Evolutionary conservation across 352 stramenopile species (phyloP).

Genomic region (Plasmopara viticola): DNA sequence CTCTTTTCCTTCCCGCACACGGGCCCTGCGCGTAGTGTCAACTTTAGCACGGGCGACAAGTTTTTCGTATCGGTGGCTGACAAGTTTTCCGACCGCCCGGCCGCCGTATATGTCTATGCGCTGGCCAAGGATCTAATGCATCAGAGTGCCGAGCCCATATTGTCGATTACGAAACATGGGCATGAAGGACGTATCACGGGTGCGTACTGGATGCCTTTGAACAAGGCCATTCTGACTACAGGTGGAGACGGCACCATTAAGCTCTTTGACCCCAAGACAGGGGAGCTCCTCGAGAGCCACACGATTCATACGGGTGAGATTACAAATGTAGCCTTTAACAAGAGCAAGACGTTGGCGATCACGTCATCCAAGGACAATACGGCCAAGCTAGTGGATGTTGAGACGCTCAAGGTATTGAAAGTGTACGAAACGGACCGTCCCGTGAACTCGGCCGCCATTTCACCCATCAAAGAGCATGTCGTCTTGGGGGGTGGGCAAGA

Average conservation of each 20-base stretch:
- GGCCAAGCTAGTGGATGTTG: constrained; percentile 94
- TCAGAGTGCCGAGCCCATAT: constrained; percentile 49
- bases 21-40: constrained; percentile 74
- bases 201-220: constrained; percentile 81
- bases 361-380: constrained; percentile 97
- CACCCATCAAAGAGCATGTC: constrained; percentile 93
- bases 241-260: constrained; percentile 76
- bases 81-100: constrained; percentile 78
- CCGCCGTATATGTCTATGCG: constrained; percentile 77
- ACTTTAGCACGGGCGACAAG: constrained; percentile 84
- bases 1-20: constrained; percentile 84
- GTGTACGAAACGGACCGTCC: constrained; percentile 97
- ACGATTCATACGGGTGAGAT: constrained; percentile 95
- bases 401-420: constrained; percentile 95
- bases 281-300: constrained; percentile 69
- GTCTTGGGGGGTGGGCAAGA: constrained; percentile 98
- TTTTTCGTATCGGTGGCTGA: constrained; percentile 79
- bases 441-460: constrained; percentile 98
- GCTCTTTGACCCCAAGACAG: constrained; percentile 72
- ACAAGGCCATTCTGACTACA: constrained; percentile 84
- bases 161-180: constrained; percentile 75
- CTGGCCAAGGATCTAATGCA: constrained; percentile 56
- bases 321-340: constrained; percentile 94
- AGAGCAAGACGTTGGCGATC: constrained; percentile 94
- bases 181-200: constrained; percentile 77